Evolutionary conservation across 768 basidiomycete genomes (phyloP).

Genomic region (Dictyophora rubrovolvata): DNA sequence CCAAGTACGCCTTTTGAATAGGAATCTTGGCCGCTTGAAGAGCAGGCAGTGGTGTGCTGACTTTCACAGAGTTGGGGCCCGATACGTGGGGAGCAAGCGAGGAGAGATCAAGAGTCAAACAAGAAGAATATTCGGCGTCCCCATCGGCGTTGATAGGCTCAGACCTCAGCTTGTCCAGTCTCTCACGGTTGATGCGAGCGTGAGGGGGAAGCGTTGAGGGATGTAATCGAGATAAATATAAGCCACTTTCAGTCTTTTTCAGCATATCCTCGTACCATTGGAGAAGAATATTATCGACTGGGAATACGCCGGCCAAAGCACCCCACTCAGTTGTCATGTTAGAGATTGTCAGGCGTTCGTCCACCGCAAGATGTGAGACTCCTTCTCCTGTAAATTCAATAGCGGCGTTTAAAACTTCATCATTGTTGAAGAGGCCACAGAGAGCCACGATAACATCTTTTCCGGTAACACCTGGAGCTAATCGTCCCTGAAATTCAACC

Average conservation of each 20-base stretch:
- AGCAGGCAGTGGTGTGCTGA: constrained; percentile 87
- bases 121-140: constrained; percentile 72
- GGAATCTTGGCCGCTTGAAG: constrained; percentile 62
- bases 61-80: constrained; percentile 95
- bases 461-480: constrained; percentile 86
- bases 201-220: constrained; percentile 56
- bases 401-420: constrained; percentile 93
- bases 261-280: constrained; percentile 78
- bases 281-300: constrained; percentile 72
- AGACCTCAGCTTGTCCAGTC: constrained; percentile 56
- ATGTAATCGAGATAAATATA: constrained; percentile 46
- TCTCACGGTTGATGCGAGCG: constrained; percentile 69
- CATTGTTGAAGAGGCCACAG: constrained; percentile 90
- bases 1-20: constrained; percentile 96
- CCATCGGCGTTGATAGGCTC: constrained; percentile 52
- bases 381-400: constrained; percentile 95
- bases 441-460: constrained; percentile 98
- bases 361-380: constrained; percentile 63
- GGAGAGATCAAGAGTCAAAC: constrained; percentile 85
- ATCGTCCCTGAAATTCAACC: constrained; percentile 76
- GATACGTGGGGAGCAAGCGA: constrained; percentile 93
- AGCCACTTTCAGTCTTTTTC: constrained; percentile 62
- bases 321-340: constrained; percentile 99
- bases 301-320: constrained; percentile 91
- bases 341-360: constrained; percentile 92